Conservation (phyloP, 1,284 basidiomycete genomes). For the Marasmius oreades region DNA sequence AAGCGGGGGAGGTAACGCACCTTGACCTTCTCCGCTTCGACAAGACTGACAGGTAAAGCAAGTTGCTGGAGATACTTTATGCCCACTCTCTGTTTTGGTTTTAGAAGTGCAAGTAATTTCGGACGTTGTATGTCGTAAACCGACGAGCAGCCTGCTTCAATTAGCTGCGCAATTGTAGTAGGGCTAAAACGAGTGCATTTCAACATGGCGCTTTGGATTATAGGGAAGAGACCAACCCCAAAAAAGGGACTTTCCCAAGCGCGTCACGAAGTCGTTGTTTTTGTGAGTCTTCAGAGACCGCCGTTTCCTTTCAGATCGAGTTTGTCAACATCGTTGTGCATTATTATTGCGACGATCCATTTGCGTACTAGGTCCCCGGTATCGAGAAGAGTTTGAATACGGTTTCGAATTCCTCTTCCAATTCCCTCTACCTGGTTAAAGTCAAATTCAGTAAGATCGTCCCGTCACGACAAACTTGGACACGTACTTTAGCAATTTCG, state of each 20-base stretch:
- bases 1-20: constrained; percentile 27
- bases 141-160: constrained; percentile 28
- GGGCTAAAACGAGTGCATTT: constrained; percentile 13
- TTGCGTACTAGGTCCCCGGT: background rate
- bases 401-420: constrained; percentile 16
- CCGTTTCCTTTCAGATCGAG: background rate
- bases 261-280: background rate
- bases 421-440: constrained; percentile 19
- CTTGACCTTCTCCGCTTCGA: constrained; percentile 38
- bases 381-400: background rate
- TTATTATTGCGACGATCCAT: background rate
- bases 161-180: background rate
- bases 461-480: background rate
- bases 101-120: constrained; percentile 34
- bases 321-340: background rate
- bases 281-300: background rate
- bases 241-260: background rate
- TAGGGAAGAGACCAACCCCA: background rate
- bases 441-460: background rate
- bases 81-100: constrained; percentile 30
- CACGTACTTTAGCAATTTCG: constrained; percentile 34
- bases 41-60: constrained; percentile 29
- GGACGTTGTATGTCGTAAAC: constrained; percentile 39
- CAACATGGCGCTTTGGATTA: background rate
- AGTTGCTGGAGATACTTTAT: constrained; percentile 37